A percentile compares a stretch with the other conserved stretches of the same genome.
phyloP scores from a whole-genome alignment of 108 stramenopile genomes.

The Schizochytrium sp. region DNA sequence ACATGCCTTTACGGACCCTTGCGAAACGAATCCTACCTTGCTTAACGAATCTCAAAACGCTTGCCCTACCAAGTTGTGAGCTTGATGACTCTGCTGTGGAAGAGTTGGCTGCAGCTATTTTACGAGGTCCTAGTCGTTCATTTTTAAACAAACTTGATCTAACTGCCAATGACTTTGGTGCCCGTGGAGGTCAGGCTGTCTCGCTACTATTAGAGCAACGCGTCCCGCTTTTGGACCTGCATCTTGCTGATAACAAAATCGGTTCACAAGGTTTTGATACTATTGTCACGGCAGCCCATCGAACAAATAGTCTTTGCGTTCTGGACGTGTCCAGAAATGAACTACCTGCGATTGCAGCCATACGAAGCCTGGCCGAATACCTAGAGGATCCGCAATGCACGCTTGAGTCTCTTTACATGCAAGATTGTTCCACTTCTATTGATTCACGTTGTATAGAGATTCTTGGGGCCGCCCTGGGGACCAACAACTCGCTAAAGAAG shows the following conservation, averaged over 20 bases:
- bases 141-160: not conserved
- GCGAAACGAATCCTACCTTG: not conserved
- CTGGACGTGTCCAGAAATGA: not conserved
- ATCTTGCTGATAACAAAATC: not conserved
- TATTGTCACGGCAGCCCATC: not conserved
- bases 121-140: not conserved
- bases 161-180: not conserved
- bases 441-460: constrained; percentile 22
- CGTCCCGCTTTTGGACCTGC: not conserved
- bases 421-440: not conserved
- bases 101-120: not conserved
- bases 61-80: not conserved
- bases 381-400: not conserved
- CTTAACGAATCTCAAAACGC: not conserved
- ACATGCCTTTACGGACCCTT: not conserved
- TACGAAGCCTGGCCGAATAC: constrained; percentile 1
- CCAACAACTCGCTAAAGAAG: not conserved
- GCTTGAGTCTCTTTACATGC: not conserved
- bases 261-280: constrained; percentile 1
- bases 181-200: not conserved
- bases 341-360: not conserved
- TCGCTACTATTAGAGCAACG: not conserved
- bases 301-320: not conserved
- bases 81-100: not conserved
- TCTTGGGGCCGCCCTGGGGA: not conserved